Base-by-base conservation (phyloP, 176 grass and related monocot genomes). In the Musa beccarii region DNA sequence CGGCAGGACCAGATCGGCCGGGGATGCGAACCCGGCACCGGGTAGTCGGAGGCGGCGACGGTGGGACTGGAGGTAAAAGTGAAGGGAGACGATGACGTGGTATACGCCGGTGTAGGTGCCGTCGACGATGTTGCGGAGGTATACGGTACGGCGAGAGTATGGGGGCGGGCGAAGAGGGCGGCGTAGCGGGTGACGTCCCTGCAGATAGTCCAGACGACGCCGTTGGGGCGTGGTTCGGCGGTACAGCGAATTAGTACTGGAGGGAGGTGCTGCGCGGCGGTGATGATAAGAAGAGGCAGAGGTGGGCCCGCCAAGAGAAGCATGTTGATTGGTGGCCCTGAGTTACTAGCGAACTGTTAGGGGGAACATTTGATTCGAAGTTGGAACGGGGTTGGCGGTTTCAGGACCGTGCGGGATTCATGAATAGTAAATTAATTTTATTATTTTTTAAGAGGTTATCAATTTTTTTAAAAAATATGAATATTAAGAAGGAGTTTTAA, bases 61-160 rank as follows among this genome's bases (percentile, higher is more conserved):
- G 77, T 19, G 69, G 65, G 23, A 69, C 52, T 70, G 84, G 83
- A 93, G 91, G 82, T 89, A 91, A 54, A 90, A 87, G 75, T 91
- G 88, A 1, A 89, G 71, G 11, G 84, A 91, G 54, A 98, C 13
- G 26, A 91, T 87, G 68, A 76, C 88, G 72, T 93, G 88, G 84
- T 82, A 98, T 9, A 93, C 75, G 80, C 89, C 87, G 25, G 89
- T 92, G 86, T 81, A 89, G 22, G 59, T 73, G 7, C 74, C 59
- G 77, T 98, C 26, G 55, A 91, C 84, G 53, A 93, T 0, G 79
- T 93, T 89, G 67, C 82, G 86, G 71, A 93, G 86, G 86, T 93
- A 87, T 9, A 91, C 84, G 16, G 84, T 9, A 91, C 84, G 16
- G 86, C 82, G 85, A 97, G 81, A 51, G 81, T 93, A 28, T 68